Percentiles rank a stretch among this genome's conserved stretches.
phyloP scores from a whole-genome alignment of 441 rosid species.

The Pelargonium cotyledonis region DNA sequence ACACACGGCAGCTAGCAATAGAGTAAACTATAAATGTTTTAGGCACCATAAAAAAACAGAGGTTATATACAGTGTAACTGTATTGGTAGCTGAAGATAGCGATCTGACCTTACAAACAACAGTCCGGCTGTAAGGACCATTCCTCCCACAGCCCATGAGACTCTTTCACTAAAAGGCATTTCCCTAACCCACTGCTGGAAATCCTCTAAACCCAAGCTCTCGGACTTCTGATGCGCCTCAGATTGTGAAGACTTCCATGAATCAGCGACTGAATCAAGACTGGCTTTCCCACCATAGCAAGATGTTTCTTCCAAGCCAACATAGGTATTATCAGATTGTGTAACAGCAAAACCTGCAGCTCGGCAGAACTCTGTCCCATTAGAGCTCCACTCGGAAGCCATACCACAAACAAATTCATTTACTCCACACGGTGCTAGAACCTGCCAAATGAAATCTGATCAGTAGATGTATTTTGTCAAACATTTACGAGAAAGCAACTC shows the following conservation, averaged over 20 bases:
- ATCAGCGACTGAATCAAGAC: constrained; percentile 55
- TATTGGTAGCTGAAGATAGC: constrained; percentile 1
- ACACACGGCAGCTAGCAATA: too few relatives aligned
- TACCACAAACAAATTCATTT: constrained; percentile 63
- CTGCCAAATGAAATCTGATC: constrained; percentile 32
- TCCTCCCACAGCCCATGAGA: constrained; percentile 77
- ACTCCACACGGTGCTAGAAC: constrained; percentile 74
- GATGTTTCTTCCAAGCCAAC: constrained; percentile 35
- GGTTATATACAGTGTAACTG: background rate
- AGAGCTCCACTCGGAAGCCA: constrained; percentile 60
- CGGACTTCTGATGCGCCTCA: constrained; percentile 29
- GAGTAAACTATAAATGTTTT: background rate
- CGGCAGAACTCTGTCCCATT: constrained; percentile 72
- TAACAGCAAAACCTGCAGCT: constrained; percentile 62
- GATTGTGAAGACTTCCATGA: constrained; percentile 47
- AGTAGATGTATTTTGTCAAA: constrained; percentile 16
- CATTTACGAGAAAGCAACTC: background rate
- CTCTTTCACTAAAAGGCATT: constrained; percentile 38
- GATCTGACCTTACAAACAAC: constrained; percentile 51
- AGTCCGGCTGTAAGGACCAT: constrained; percentile 74
- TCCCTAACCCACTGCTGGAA: constrained; percentile 48
- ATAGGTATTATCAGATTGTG: constrained; percentile 23
- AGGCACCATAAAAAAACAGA: background rate
- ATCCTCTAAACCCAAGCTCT: constrained; percentile 36
- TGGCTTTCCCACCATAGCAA: constrained; percentile 66